These are phyloP conservation scores for Immersiporthe knoxdaviesiana DNA, from an alignment of 2,329 filamentous ascomycete genomes.

Conservation along the genomic window DNA sequence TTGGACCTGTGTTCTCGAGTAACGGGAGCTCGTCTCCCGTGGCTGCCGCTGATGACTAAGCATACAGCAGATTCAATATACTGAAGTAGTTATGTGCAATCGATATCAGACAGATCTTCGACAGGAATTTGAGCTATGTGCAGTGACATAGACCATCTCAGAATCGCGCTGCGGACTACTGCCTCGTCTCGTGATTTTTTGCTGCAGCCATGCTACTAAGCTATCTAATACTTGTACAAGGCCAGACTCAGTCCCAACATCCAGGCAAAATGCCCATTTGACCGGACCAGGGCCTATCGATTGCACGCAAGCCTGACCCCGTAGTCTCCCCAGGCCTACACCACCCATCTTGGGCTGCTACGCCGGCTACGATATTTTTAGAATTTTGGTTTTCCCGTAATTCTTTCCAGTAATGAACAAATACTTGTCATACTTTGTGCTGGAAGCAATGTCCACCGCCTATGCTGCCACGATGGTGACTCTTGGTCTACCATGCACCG, in stretches of 20 bases:
- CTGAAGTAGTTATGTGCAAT: not conserved
- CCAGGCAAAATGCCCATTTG: not conserved
- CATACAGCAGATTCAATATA: not conserved
- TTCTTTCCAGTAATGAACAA: not conserved
- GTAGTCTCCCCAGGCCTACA: not conserved
- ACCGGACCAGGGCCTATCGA: not conserved
- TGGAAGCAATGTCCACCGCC: not conserved
- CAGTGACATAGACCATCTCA: not conserved
- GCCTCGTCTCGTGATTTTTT: not conserved
- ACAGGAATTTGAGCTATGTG: not conserved
- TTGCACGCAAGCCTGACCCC: not conserved
- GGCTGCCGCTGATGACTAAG: not conserved
- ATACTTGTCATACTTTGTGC: not conserved
- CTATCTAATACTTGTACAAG: constrained; percentile 14
- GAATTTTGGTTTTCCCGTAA: not conserved
- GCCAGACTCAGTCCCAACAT: not conserved
- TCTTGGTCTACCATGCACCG: constrained; percentile 72
- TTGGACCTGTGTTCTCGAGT: not conserved
- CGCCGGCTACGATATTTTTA: not conserved
- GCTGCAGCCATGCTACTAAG: constrained; percentile 1
- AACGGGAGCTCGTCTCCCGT: not conserved
- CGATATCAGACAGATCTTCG: not conserved
- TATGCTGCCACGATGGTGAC: too few relatives aligned
- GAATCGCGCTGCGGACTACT: not conserved
- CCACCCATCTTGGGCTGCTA: not conserved